Evolutionary conservation across 495 filamentous ascomycete genomes (phyloP).

Genomic region (Aspergillus olivimuriae): DNA sequence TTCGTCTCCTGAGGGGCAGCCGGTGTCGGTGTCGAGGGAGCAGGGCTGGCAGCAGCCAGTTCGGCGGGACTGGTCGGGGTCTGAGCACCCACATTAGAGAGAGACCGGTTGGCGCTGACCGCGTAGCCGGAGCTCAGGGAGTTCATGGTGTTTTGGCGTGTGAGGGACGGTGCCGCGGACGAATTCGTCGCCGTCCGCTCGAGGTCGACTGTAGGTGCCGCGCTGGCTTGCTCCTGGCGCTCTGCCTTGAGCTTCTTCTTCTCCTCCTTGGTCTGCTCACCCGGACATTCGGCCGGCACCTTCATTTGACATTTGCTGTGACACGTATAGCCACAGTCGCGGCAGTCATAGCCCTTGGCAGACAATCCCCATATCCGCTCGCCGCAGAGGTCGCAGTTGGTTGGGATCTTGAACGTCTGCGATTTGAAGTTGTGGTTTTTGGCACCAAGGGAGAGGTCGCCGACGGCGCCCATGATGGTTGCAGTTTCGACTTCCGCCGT

Average conservation of each 20-base stretch:
- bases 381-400: conserved; percentile 93
- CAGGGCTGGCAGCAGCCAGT: conserved; percentile 25
- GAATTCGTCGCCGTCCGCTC: conserved; percentile 25
- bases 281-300: conserved; percentile 90
- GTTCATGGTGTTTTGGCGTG: conserved; percentile 85
- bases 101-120: conserved; percentile 67
- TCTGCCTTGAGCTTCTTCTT: conserved; percentile 84
- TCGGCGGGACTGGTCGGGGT: conserved; percentile 7
- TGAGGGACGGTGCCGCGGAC: conserved; percentile 39
- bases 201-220: conserved; percentile 35
- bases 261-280: conserved; percentile 88
- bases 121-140: conserved; percentile 87
- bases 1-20: conserved; percentile 29
- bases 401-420: conserved; percentile 97
- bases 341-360: conserved; percentile 92
- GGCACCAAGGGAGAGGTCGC: conserved; percentile 84
- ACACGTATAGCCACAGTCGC: conserved; percentile 94
- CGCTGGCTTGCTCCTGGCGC: conserved; percentile 71
- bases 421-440: conserved; percentile 95
- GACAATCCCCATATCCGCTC: conserved; percentile 95
- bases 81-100: conserved; percentile 47
- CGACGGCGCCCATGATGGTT: conserved; percentile 78
- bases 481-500: conserved; percentile 88
- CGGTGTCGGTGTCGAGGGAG: conserved; percentile 23
- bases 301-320: conserved; percentile 99